Conservation (phyloP, 768 basidiomycete genomes). For the Trametes punicea region DNA sequence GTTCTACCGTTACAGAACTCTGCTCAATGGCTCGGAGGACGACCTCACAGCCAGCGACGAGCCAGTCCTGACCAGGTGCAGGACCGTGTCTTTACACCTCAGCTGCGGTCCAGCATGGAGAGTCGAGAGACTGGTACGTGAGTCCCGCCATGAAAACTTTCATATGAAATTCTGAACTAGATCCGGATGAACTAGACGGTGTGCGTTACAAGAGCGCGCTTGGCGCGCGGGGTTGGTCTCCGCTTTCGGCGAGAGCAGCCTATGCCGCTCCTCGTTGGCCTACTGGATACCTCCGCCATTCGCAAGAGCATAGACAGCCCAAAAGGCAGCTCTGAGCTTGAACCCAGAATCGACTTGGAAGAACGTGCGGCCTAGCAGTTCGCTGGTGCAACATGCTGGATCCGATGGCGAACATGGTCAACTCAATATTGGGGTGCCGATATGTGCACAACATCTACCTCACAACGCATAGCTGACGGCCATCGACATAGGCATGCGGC, state of each 20-base stretch:
- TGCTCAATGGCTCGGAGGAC: constrained; percentile 48
- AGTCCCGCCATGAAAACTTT: constrained; percentile 17
- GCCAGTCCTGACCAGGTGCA: constrained; percentile 60
- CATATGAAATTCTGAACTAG: constrained; percentile 58
- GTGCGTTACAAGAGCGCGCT: constrained; percentile 30
- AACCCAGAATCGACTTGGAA: constrained; percentile 57
- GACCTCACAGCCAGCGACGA: constrained; percentile 32
- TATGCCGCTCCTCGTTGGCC: constrained; percentile 77
- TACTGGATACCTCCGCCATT: constrained; percentile 60
- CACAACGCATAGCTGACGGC: background rate
- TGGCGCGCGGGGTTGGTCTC: constrained; percentile 30
- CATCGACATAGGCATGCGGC: too few species aligned
- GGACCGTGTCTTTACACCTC: constrained; percentile 63
- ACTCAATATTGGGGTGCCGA: constrained; percentile 95
- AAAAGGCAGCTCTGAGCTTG: constrained; percentile 24
- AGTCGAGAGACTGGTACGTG: constrained; percentile 82
- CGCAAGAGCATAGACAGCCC: constrained; percentile 57
- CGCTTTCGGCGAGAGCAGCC: constrained; percentile 44
- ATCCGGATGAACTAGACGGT: constrained; percentile 78
- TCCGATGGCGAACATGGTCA: constrained; percentile 91
- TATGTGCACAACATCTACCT: constrained; percentile 28
- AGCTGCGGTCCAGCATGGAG: constrained; percentile 65
- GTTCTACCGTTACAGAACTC: too few species aligned
- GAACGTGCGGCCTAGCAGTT: constrained; percentile 63
- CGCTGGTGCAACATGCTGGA: constrained; percentile 70